A percentile compares a stretch with the other conserved stretches of the same genome.
Evolutionary conservation across 345 rosid species (phyloP).

Genomic region (Brassica nigra): DNA sequence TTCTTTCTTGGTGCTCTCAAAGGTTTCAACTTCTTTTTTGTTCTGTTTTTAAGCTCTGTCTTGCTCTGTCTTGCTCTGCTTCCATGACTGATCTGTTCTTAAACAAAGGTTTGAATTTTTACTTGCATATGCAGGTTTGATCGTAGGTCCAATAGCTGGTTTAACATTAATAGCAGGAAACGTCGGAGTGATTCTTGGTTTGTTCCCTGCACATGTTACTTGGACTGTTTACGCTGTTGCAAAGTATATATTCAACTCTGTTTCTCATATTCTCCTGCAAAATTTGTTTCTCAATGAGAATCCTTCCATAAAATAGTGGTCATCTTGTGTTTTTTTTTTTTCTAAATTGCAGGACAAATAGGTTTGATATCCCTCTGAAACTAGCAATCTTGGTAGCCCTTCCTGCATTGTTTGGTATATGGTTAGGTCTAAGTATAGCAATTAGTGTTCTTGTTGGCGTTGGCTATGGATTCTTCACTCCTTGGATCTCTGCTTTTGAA

Average conservation of each 20-base stretch:
- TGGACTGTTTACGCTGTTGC: conserved; percentile 67
- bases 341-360: conserved; percentile 52
- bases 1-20: conserved; percentile 74
- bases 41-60: conserved; percentile 5
- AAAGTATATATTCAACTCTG: conserved; percentile 44
- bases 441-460: conserved; percentile 65
- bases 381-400: conserved; percentile 56
- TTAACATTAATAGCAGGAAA: conserved; percentile 65
- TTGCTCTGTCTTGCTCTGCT: conserved; percentile 11
- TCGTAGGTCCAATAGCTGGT: conserved; percentile 81
- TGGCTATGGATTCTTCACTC: conserved; percentile 83
- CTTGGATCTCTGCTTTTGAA: conserved; percentile 83
- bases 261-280: neutral
- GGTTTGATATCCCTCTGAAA: conserved; percentile 64
- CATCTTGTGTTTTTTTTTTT: neutral
- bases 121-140: conserved; percentile 49
- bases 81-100: neutral
- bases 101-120: neutral
- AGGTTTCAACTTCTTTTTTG: conserved; percentile 43
- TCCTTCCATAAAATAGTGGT: neutral
- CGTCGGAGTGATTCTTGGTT: conserved; percentile 66
- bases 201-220: conserved; percentile 69
- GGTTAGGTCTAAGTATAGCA: conserved; percentile 74
- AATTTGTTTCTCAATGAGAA: neutral
- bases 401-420: conserved; percentile 70